Evolutionary conservation across 495 filamentous ascomycete species (phyloP).

Genomic region (Daldinia decipiens): DNA sequence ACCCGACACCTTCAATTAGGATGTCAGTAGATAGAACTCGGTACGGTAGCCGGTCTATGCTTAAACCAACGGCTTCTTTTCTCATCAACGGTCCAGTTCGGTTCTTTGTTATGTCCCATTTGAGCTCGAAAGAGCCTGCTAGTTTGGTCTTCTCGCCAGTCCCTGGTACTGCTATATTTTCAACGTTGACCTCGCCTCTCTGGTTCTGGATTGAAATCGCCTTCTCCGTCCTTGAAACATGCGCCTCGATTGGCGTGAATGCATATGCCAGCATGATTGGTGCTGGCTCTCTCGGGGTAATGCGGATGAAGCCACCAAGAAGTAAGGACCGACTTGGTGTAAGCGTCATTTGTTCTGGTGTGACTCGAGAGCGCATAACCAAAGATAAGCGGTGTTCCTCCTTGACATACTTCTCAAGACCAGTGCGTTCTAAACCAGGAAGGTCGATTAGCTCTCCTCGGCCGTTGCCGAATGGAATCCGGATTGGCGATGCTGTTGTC

Average conservation of each 20-base stretch:
- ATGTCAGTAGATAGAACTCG: slow-evolving; percentile 81
- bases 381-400: slow-evolving; percentile 71
- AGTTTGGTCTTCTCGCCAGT: slow-evolving; percentile 65
- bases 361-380: slow-evolving; percentile 77
- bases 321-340: slow-evolving; percentile 85
- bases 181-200: slow-evolving; percentile 62
- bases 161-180: slow-evolving; percentile 67
- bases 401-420: slow-evolving; percentile 73
- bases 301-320: slow-evolving; percentile 85
- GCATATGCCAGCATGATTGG: slow-evolving; percentile 75
- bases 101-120: slow-evolving; percentile 81
- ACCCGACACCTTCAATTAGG: slow-evolving; percentile 88
- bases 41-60: slow-evolving; percentile 74
- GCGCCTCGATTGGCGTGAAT: slow-evolving; percentile 78
- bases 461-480: slow-evolving; percentile 83
- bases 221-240: slow-evolving; percentile 82
- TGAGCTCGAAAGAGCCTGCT: slow-evolving; percentile 78
- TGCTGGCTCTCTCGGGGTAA: slow-evolving; percentile 76
- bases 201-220: slow-evolving; percentile 73
- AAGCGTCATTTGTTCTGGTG: slow-evolving; percentile 73
- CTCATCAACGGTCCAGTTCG: slow-evolving; percentile 70
- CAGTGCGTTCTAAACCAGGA: slow-evolving; percentile 80
- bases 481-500: slow-evolving; percentile 93
- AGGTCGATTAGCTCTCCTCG: slow-evolving; percentile 95
- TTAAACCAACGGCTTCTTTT: slow-evolving; percentile 62